Evolutionary conservation across 2,329 filamentous ascomycete species (phyloP).

Genomic region (Xylariaceae sp.): DNA sequence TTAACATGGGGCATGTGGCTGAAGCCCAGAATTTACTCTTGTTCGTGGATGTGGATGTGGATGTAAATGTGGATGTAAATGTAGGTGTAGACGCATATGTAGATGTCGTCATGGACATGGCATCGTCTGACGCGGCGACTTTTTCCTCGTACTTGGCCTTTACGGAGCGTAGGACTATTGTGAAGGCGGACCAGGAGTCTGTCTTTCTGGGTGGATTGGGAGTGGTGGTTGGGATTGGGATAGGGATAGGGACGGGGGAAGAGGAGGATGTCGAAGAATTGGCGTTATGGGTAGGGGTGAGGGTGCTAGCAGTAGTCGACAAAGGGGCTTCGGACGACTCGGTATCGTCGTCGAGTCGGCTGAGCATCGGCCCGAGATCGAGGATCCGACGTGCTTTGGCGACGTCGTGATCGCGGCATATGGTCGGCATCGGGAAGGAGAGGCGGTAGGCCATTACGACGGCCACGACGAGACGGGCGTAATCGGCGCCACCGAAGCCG

Average conservation of each 20-base stretch:
- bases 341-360: not conserved
- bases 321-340: no score
- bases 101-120: conserved; percentile 2
- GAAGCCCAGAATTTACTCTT: conserved; percentile 10
- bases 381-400: conserved; percentile 36
- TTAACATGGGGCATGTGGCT: conserved; percentile 45
- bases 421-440: conserved; percentile 40
- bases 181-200: conserved; percentile 42
- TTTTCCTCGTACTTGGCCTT: conserved; percentile 42
- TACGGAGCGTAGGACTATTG: conserved; percentile 42
- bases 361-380: conserved; percentile 30
- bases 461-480: conserved; percentile 37
- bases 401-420: conserved; percentile 34
- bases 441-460: conserved; percentile 42
- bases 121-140: conserved; percentile 31
- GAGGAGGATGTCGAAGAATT: no score
- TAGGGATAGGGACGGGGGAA: no score
- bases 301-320: no score
- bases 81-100: no score
- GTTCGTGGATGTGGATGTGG: conserved; percentile 1
- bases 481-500: conserved; percentile 39
- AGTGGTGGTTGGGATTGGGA: no score
- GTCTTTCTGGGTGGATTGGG: conserved; percentile 23
- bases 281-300: no score
- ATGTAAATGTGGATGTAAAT: conserved; percentile 4